Conservation (phyloP, 495 filamentous ascomycete species). For the Penicillium simplicissimum region DNA sequence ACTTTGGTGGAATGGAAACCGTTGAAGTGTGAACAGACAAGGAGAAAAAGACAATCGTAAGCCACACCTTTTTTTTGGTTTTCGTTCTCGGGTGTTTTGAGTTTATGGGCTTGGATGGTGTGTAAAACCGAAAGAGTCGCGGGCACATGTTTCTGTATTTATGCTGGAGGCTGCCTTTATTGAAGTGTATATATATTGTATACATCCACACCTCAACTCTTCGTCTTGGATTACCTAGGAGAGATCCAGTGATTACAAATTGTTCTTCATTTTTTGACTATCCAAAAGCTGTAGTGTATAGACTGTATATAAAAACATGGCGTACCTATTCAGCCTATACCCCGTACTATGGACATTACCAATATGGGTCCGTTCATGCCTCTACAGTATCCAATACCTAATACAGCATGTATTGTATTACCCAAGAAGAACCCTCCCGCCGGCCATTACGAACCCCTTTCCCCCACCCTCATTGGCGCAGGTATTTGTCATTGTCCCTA, state of each 20-base stretch:
- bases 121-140: not conserved
- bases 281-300: not conserved
- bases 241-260: too few species aligned
- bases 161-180: too few species aligned
- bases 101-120: not conserved
- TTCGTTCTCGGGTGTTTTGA: slow-evolving; percentile 8
- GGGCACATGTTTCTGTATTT: too few species aligned
- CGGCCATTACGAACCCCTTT: slow-evolving; percentile 28
- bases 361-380: too few species aligned
- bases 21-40: slow-evolving; percentile 27
- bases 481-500: slow-evolving; percentile 43
- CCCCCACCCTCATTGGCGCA: slow-evolving; percentile 22
- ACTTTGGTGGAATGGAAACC: slow-evolving; percentile 34
- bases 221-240: too few species aligned
- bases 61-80: slow-evolving; percentile 34
- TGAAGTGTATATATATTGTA: too few species aligned
- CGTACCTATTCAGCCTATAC: not conserved
- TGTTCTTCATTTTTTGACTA: too few species aligned
- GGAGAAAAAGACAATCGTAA: slow-evolving; percentile 22
- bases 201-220: too few species aligned
- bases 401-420: not conserved
- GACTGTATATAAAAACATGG: not conserved
- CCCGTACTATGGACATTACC: not conserved
- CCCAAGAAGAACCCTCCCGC: slow-evolving; percentile 8
- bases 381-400: too few species aligned